These are phyloP conservation scores for Alloteropsis semialata DNA, from an alignment of 176 grass and related monocot genomes.

Conservation along the genomic window DNA sequence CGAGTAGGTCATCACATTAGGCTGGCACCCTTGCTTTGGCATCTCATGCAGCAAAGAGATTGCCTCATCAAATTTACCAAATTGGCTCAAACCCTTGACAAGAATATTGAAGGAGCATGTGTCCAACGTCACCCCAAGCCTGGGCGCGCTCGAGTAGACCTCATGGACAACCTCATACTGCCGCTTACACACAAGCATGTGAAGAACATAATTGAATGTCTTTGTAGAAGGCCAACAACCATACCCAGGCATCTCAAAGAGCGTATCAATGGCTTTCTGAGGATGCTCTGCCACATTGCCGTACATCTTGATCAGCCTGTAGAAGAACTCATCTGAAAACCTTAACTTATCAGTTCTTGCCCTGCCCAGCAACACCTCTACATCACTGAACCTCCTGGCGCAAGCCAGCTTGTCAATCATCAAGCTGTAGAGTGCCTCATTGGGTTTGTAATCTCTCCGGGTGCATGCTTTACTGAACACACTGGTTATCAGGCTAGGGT, in stretches of 20 bases:
- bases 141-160: constrained; percentile 56
- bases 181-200: constrained; percentile 77
- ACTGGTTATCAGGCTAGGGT: constrained; percentile 44
- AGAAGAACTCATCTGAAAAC: constrained; percentile 79
- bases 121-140: constrained; percentile 58
- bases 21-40: constrained; percentile 66
- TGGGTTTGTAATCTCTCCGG: constrained; percentile 72
- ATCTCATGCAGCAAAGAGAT: constrained; percentile 72
- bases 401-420: constrained; percentile 71
- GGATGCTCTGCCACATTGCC: constrained; percentile 75
- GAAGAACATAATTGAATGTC: constrained; percentile 86
- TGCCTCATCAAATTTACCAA: constrained; percentile 49
- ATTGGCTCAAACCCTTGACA: constrained; percentile 69
- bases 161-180: constrained; percentile 77
- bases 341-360: constrained; percentile 48
- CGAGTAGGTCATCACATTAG: constrained; percentile 71
- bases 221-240: constrained; percentile 66
- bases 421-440: constrained; percentile 68
- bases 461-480: constrained; percentile 48
- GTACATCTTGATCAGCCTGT: constrained; percentile 88
- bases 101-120: constrained; percentile 92
- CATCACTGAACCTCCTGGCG: constrained; percentile 60
- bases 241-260: constrained; percentile 62
- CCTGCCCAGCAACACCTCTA: constrained; percentile 58
- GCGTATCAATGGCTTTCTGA: constrained; percentile 62